Evolutionary conservation across 495 filamentous ascomycete genomes (phyloP), one percentile per base, ranked within the genome.

Genomic region (Daldinia grandis): DNA sequence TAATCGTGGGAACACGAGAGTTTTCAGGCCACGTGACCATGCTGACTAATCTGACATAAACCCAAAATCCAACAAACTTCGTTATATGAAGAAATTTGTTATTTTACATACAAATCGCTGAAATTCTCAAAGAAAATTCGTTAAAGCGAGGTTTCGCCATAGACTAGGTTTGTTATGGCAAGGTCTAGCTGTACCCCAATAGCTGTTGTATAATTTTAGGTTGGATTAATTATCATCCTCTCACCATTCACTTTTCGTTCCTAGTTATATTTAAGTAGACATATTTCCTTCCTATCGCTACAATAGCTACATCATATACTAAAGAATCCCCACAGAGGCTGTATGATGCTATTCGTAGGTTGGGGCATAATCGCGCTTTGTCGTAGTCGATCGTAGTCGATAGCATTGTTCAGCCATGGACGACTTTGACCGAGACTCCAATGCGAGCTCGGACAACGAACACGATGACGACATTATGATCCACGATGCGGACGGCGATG

Each of bases 401-500:
- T 30, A 56, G 30, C 28, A 35, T 33, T 19, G 17, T 35, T 30
- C 28, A 10, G 30, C 53, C 37, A 77, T 77, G 75, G 75, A 77
- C 38, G 75, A 77, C 57, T 77, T 70, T n/a, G 73, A 76, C 33
- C 67, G 71, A 58, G 89, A 88, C 31, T 89, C 85, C 65, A 87
- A 87, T 69, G 87, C 81, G 66, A 90, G 87, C 77, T 91, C 89
- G 6, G 90, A 92, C 64, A 91, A 91, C 66, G 90, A 92, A 28
- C 86, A 87, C 64, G 89, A 92, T 33, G 89, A 90, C 60, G 80
- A 78, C 37, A 33, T 74, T 6, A 66, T 82, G n/a, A 87, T 90
- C 81, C 84, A 90, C 49, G 89, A 91, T 72, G 85, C 78, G 9
- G 88, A 90, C 40, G 85, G 86, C 42, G 85, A 79, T 27, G 74